Percentiles rank a stretch among this genome's conserved stretches.
Conservation (phyloP, 2,329 filamentous ascomycete genomes). For the Exophiala mesophila region DNA sequence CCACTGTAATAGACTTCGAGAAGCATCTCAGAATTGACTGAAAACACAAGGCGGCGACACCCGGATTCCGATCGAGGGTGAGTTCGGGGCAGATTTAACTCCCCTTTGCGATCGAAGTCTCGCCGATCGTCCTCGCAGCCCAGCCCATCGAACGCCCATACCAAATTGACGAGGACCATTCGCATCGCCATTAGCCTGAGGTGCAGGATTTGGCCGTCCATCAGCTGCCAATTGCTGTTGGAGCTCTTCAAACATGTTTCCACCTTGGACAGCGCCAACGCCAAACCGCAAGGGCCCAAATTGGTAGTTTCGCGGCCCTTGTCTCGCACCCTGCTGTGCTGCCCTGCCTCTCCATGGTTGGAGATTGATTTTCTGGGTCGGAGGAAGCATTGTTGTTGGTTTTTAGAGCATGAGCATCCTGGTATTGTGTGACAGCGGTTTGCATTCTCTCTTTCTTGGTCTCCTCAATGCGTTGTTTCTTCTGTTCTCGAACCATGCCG, state of each 20-base stretch:
- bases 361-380: conserved; percentile 49
- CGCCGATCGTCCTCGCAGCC: conserved; percentile 21
- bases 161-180: conserved; percentile 36
- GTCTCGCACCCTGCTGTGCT: conserved; percentile 30
- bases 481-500: conserved; percentile 68
- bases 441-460: conserved; percentile 54
- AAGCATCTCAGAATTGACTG: too few relatives aligned
- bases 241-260: conserved; percentile 58
- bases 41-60: too few relatives aligned
- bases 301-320: conserved; percentile 60
- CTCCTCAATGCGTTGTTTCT: conserved; percentile 61
- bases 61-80: too few relatives aligned
- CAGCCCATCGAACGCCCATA: conserved; percentile 37
- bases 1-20: too few relatives aligned
- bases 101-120: conserved; percentile 24
- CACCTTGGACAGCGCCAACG: conserved; percentile 58
- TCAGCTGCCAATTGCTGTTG: conserved; percentile 51
- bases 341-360: conserved; percentile 14
- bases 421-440: conserved; percentile 5
- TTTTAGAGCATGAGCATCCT: background rate
- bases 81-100: too few relatives aligned
- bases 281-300: conserved; percentile 70
- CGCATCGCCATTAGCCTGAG: conserved; percentile 29
- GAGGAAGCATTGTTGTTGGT: conserved; percentile 24
- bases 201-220: conserved; percentile 6